Base-by-base conservation (phyloP, 306 rosid species). In the Biancaea sappan region DNA sequence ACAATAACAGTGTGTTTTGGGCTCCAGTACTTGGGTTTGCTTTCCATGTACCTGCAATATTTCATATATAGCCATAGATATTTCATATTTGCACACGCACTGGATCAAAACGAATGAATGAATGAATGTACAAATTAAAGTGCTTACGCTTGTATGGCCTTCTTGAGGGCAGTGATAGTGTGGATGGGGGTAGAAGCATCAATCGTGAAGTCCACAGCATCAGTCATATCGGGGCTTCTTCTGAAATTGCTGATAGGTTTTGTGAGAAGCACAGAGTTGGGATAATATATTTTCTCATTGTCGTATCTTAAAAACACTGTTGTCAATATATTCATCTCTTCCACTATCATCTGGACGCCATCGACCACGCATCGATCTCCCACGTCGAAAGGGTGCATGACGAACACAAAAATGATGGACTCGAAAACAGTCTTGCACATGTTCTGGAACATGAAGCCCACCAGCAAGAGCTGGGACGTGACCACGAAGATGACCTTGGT, bases 321-420 rank as follows among this genome's bases (percentile, higher is more conserved):
- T 1, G 77, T 60, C 51, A 59, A 43, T 43, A 73, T 59, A 25
- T 73, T 73, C 77, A 73, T 73, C 70, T 73, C 77, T 31, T 73
- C 77, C 0, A 73, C 69, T 18, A 73, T 31, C 77, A 73, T 73
- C 77, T 59, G 77, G 25, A 57, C 0, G 25, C 48, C 25, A 28
- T 73, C 77, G 5, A 73, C 14, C 5, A 73, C 77, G n/a, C 77
- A 73, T 0, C 77, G 77, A 32, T 73, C 77, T 59, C 77, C 77
- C 1, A 73, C 64, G 5, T 73, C 77, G 1, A 73, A 73, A 19
- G 77, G 77, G 21, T 73, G 77, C 77, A 73, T 73, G 41, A 73
- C 11, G 53, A 73, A 73, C 19, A 73, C 77, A 15, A 73, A 73
- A 47, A 73, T 73, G 34, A 73, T 73, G 58, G 69, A 73, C 21